Conservation (phyloP, 106 monocot species). For the Alisma plantagoaquatica region DNA sequence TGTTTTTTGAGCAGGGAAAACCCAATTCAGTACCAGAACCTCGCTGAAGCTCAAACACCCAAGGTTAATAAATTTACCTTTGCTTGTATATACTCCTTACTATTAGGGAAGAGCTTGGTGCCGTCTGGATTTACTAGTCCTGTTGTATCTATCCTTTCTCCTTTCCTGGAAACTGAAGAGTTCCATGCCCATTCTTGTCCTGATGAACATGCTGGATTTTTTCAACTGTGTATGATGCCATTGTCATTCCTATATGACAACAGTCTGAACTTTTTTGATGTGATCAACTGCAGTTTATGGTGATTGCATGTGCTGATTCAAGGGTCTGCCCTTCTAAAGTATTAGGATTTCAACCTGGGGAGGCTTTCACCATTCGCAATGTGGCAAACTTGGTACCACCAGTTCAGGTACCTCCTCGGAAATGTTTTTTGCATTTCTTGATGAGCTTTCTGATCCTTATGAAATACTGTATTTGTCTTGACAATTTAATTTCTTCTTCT, state of each 20-base stretch:
- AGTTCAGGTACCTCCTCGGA: constrained; percentile 40
- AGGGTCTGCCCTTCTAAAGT: constrained; percentile 83
- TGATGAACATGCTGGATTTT: too few relatives aligned
- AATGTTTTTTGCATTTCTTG: too few relatives aligned
- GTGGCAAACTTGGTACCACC: constrained; percentile 89
- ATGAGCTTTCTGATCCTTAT: too few relatives aligned
- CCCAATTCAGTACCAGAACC: constrained; percentile 44
- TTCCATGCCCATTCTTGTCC: too few relatives aligned
- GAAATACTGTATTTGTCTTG: too few relatives aligned
- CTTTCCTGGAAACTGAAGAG: too few relatives aligned
- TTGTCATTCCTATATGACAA: too few relatives aligned
- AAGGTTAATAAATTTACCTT: constrained; percentile 32
- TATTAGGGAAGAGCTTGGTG: neutral
- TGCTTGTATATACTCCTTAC: neutral
- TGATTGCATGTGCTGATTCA: constrained; percentile 90
- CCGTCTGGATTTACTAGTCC: too few relatives aligned
- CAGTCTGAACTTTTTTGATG: too few relatives aligned
- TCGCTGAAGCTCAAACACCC: constrained; percentile 62
- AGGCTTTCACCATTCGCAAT: constrained; percentile 86
- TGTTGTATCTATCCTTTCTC: too few relatives aligned
- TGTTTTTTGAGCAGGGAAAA: constrained; percentile 48
- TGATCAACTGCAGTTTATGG: constrained; percentile 53
- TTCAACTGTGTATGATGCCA: too few relatives aligned
- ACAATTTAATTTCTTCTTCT: neutral
- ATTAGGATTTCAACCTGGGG: constrained; percentile 84